These are phyloP conservation scores for Coemansia sp. DNA, from an alignment of 192 early-diverging fungal species.

Conservation along the genomic window DNA sequence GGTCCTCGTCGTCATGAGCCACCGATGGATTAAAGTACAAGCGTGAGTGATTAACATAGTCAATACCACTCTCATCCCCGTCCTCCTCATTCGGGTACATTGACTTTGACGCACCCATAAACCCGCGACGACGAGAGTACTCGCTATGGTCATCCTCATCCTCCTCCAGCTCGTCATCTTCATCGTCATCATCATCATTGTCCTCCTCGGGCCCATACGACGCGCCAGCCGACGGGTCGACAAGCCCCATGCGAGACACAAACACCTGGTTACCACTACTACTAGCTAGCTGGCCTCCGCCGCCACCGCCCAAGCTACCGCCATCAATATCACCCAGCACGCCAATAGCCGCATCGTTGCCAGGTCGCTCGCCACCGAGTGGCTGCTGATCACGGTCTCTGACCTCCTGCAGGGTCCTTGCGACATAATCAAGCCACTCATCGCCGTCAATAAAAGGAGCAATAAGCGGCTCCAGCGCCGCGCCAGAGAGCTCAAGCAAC, in stretches of 20 bases:
- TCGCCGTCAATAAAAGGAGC: slow-evolving; percentile 46
- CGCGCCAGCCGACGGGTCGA: slow-evolving; percentile 26
- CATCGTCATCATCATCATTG: slow-evolving; percentile 43
- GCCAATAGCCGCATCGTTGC: slow-evolving; percentile 4
- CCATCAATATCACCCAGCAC: slow-evolving; percentile 12
- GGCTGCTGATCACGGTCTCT: slow-evolving; percentile 52
- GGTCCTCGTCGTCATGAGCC: slow-evolving; percentile 31
- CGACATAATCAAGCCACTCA: slow-evolving; percentile 53
- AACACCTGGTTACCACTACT: slow-evolving; percentile 32
- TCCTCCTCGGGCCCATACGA: slow-evolving; percentile 29
- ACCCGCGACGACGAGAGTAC: not conserved
- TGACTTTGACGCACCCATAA: not conserved
- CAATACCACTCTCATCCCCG: slow-evolving; percentile 24
- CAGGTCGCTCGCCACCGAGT: slow-evolving; percentile 50
- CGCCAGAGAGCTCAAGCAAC: slow-evolving; percentile 70
- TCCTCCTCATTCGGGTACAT: slow-evolving; percentile 36
- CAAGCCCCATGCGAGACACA: slow-evolving; percentile 52
- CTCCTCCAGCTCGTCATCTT: slow-evolving; percentile 20
- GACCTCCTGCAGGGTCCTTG: slow-evolving; percentile 36
- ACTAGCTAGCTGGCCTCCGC: slow-evolving; percentile 16
- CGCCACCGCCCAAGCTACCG: slow-evolving; percentile 2
- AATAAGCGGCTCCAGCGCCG: slow-evolving; percentile 47
- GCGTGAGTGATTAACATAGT: slow-evolving; percentile 17
- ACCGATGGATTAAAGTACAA: slow-evolving; percentile 32
- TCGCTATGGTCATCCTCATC: slow-evolving; percentile 16